Evolutionary conservation across 139 green algal species (phyloP).

Genomic region (Closterium sp.): DNA sequence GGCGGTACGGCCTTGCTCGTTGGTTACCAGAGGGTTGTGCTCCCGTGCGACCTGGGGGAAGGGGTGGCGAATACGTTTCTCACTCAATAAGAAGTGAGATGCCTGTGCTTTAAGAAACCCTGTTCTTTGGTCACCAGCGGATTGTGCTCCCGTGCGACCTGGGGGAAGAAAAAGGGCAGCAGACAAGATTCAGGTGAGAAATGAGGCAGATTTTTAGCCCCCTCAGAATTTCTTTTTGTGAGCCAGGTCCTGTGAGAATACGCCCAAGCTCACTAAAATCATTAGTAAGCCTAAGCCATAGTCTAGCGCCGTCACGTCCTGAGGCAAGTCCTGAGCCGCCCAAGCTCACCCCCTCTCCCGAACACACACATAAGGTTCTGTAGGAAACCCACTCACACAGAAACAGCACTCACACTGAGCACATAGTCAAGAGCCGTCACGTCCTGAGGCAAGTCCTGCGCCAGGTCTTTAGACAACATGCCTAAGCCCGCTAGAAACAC

Average conservation of each 20-base stretch:
- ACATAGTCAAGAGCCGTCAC: slow-evolving; percentile 21
- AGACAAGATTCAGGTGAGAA: too few relatives aligned
- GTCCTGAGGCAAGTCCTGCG: slow-evolving; percentile 70
- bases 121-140: slow-evolving; percentile 60
- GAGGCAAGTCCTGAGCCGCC: too few relatives aligned
- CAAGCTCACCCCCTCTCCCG: too few relatives aligned
- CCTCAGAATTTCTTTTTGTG: too few relatives aligned
- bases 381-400: too few relatives aligned
- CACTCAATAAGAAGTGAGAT: slow-evolving; percentile 60
- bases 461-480: slow-evolving; percentile 75
- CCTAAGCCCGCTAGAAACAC: slow-evolving; percentile 61
- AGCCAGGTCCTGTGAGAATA: too few relatives aligned
- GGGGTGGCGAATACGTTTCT: slow-evolving; percentile 60
- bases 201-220: too few relatives aligned
- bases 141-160: slow-evolving; percentile 49
- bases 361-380: too few relatives aligned
- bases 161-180: too few relatives aligned
- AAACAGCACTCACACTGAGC: background rate
- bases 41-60: background rate
- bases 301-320: too few relatives aligned
- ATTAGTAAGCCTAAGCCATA: too few relatives aligned
- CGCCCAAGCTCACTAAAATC: too few relatives aligned
- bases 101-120: slow-evolving; percentile 53
- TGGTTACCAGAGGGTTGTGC: slow-evolving; percentile 60
- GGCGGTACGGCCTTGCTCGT: slow-evolving; percentile 55